Evolutionary conservation across 164 flowering plant species (phyloP).

Genomic region (Aristolochia contorta): DNA sequence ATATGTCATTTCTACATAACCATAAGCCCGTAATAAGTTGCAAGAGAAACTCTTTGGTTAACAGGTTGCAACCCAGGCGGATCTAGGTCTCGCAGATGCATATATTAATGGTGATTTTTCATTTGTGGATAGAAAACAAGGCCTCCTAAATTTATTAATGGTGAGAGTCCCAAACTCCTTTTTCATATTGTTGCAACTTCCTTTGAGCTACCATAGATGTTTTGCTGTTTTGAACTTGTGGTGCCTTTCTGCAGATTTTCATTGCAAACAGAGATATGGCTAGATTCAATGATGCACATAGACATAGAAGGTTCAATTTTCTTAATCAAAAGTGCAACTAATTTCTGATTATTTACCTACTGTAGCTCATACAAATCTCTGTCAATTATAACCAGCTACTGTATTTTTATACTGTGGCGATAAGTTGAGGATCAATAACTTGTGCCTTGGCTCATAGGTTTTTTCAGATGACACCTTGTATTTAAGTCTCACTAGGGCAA

Average conservation of each 20-base stretch:
- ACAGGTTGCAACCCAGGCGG: slow-evolving; percentile 79
- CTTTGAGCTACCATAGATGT: background rate
- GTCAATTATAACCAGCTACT: too few relatives aligned
- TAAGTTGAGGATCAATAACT: background rate
- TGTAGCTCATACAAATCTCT: too few relatives aligned
- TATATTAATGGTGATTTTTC: slow-evolving; percentile 82
- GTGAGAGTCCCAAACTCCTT: slow-evolving; percentile 20
- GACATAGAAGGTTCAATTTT: slow-evolving; percentile 36
- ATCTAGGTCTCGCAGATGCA: slow-evolving; percentile 96
- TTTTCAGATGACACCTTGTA: too few relatives aligned
- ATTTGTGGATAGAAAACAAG: slow-evolving; percentile 68
- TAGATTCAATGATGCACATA: slow-evolving; percentile 25
- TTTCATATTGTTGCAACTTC: background rate
- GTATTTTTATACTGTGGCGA: too few relatives aligned
- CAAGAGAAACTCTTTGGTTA: background rate
- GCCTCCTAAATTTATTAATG: slow-evolving; percentile 68
- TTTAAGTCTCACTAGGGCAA: too few relatives aligned
- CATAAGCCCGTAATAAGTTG: background rate
- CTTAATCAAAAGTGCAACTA: slow-evolving; percentile 3
- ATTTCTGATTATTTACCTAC: background rate
- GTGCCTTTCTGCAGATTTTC: slow-evolving; percentile 43
- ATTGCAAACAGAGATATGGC: slow-evolving; percentile 66
- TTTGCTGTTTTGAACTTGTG: background rate
- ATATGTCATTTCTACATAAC: background rate
- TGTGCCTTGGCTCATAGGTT: background rate